Evolutionary conservation across 148 eudicot species (phyloP), one percentile per base, ranked within the genome.

Genomic region (Oxyria digyna): DNA sequence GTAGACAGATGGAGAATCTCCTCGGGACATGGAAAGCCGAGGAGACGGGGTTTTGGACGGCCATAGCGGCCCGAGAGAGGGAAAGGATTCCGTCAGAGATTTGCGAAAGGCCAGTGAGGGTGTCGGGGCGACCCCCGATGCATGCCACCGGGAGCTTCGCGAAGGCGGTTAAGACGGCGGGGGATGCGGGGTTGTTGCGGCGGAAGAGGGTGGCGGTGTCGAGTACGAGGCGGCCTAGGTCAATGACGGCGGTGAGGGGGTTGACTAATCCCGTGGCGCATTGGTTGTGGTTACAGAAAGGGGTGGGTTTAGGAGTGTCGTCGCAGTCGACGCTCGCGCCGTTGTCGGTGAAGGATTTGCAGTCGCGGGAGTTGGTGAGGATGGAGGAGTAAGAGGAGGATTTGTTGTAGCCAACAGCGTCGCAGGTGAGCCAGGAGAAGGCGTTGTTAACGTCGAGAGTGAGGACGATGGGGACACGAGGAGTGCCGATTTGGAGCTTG

Each of bases 1-100:
- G 67, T 40, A 62, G 67, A 41, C 67, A 62, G 67, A 62, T 1
- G 26, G 86, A 62, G 73, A 82, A 79, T 32, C 77, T 82, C 0
- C 67, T 49, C 59, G 84, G 73, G 13, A 72, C 59, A 6, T 62
- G 59, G 10, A 73, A 69, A 3, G 69, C 18, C 0, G 74, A 71
- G 11, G 86, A 64, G 45, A 83, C 38, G 69, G 71, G 76, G 35
- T 63, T n/a, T 33, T 67, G 78, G 9, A 83, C 52, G 10, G 81
- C 43, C 40, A 13, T 15, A 0, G 66, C 65, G 0, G 54, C 42
- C 29, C 70, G 65, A 1, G 77, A 75, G n/a, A 83, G 74, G 35
- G 78, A 68, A 4, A 69, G 23, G 11, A 78, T 29, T 37, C 87
- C 87, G 37, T 70, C 69, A 11, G 76, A 72, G 24, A 62, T 41